Percentiles rank a stretch among this genome's conserved stretches.
phyloP scores from a whole-genome alignment of 257 asterid genomes.

The Solanum clarkiae region DNA sequence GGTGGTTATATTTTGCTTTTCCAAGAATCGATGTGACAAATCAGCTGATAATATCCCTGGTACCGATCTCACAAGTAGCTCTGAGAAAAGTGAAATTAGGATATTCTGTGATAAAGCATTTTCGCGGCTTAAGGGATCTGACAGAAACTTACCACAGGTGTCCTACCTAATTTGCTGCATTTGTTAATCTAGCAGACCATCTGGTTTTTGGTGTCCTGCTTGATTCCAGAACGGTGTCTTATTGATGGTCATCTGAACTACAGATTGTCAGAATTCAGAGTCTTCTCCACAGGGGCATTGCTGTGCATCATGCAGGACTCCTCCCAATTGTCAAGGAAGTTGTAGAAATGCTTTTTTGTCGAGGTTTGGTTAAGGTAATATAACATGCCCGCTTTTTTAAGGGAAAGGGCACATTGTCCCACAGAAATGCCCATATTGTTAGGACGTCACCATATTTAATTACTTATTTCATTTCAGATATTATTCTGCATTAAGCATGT shows the following conservation, averaged over 20 bases:
- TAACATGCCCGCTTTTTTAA: background rate
- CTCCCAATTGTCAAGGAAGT: constrained; percentile 99
- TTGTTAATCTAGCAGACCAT: background rate
- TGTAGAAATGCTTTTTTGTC: constrained; percentile 98
- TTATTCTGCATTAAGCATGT: background rate
- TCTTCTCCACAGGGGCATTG: constrained; percentile 89
- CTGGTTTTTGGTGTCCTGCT: background rate
- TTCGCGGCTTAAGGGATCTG: constrained; percentile 95
- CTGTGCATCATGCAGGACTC: constrained; percentile 96
- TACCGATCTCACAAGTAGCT: constrained; percentile 86
- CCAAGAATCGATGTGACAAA: constrained; percentile 89
- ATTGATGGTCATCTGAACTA: constrained; percentile 9
- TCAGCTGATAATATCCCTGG: constrained; percentile 77
- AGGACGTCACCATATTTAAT: background rate
- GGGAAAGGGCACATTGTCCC: background rate
- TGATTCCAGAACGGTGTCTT: background rate
- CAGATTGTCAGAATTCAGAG: constrained; percentile 93
- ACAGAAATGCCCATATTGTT: background rate
- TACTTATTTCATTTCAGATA: background rate
- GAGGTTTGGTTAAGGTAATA: constrained; percentile 89
- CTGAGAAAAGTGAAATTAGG: constrained; percentile 94
- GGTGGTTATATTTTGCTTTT: constrained; percentile 86
- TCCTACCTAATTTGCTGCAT: constrained; percentile 3
- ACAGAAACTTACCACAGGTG: constrained; percentile 95
- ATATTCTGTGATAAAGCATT: constrained; percentile 95